Percentiles rank a stretch among this genome's conserved stretches.
Evolutionary conservation across 78 protist species (phyloP).

Genomic region (Bodo saltans): DNA sequence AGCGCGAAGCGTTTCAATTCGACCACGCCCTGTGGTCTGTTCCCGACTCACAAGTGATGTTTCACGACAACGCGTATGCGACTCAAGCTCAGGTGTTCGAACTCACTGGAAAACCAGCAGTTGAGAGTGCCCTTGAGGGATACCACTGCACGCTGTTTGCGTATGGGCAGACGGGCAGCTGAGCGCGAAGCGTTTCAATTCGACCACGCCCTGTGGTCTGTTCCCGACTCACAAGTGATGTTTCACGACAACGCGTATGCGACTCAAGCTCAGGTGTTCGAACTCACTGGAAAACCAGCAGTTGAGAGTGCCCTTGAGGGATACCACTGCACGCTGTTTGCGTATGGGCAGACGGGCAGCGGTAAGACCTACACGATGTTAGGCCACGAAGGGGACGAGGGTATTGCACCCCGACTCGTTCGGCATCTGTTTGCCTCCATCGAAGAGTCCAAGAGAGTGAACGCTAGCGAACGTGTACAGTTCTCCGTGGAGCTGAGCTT

Average conservation of each 20-base stretch:
- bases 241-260: constrained; percentile 35
- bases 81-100: constrained; percentile 50
- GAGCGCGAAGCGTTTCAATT: constrained; percentile 21
- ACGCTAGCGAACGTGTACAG: neutral
- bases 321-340: constrained; percentile 69
- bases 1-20: constrained; percentile 30
- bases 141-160: constrained; percentile 73
- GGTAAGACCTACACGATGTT: constrained; percentile 79
- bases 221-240: neutral
- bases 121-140: constrained; percentile 49
- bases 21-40: constrained; percentile 25
- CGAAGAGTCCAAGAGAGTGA: neutral
- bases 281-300: constrained; percentile 46
- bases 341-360: constrained; percentile 71
- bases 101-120: constrained; percentile 52
- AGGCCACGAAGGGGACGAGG: neutral
- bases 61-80: constrained; percentile 33
- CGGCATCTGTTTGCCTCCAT: neutral
- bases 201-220: constrained; percentile 3
- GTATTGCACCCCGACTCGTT: constrained; percentile 9
- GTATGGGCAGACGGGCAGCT: constrained; percentile 70
- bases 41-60: neutral
- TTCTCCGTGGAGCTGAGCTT: constrained; percentile 36
- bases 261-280: constrained; percentile 48
- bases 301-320: constrained; percentile 57